Percentiles rank a stretch among this genome's conserved stretches.
Evolutionary conservation across 148 eudicot species (phyloP).

Genomic region (Rhododendron simsii): DNA sequence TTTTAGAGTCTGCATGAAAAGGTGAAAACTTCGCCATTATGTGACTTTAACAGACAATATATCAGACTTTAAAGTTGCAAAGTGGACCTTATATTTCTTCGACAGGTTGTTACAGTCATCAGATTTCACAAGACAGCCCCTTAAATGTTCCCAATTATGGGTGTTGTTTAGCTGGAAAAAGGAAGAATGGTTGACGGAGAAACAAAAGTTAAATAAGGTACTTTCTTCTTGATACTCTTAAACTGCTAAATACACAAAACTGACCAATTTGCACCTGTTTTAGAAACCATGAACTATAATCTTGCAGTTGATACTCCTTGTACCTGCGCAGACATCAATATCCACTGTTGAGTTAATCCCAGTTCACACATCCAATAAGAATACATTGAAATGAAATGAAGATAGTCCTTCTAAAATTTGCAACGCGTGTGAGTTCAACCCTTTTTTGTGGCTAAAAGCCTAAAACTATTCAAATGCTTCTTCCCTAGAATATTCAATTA

Average conservation of each 20-base stretch:
- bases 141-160: slow-evolving; percentile 73
- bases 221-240: not conserved
- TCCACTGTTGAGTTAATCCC: not conserved
- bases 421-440: not conserved
- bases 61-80: slow-evolving; percentile 1
- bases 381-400: not conserved
- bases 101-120: slow-evolving; percentile 61
- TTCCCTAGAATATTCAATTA: not conserved
- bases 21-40: slow-evolving; percentile 1
- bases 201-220: not conserved
- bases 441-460: not conserved
- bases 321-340: slow-evolving; percentile 36
- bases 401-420: not conserved
- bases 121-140: slow-evolving; percentile 79
- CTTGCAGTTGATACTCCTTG: slow-evolving; percentile 82
- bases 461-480: not conserved
- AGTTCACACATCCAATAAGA: not conserved
- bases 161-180: slow-evolving; percentile 64
- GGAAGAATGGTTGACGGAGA: slow-evolving; percentile 2
- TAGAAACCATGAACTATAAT: slow-evolving; percentile 76
- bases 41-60: not conserved
- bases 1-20: slow-evolving; percentile 7
- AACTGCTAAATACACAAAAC: not conserved
- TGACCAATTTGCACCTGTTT: slow-evolving; percentile 5
- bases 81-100: slow-evolving; percentile 67